phyloP scores from a whole-genome alignment of 2,329 filamentous ascomycete genomes.

The Penicillium sp. region DNA sequence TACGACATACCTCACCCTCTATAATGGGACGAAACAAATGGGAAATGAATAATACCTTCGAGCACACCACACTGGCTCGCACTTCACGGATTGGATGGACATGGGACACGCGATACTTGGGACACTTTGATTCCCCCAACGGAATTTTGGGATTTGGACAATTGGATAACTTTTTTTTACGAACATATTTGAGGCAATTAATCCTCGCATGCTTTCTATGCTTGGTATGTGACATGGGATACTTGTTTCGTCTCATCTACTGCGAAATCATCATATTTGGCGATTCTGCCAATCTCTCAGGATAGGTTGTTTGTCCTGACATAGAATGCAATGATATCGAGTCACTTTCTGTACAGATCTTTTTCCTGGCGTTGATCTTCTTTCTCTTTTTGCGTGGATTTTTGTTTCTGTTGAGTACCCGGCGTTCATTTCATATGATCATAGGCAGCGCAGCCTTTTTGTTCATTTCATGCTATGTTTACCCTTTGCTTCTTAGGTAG shows the following conservation, averaged over 20 bases:
- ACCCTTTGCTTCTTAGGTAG: neutral
- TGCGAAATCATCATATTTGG: neutral
- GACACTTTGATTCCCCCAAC: conserved; percentile 7
- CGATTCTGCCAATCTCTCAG: neutral
- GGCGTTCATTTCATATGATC: neutral
- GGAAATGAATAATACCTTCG: conserved; percentile 28
- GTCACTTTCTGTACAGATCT: conserved; percentile 3
- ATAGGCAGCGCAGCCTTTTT: conserved; percentile 6
- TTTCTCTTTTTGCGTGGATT: neutral
- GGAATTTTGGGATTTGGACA: conserved; percentile 15
- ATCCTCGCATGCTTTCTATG: conserved; percentile 8
- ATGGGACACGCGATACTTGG: conserved; percentile 20
- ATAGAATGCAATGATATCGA: conserved; percentile 1
- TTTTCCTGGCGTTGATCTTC: neutral
- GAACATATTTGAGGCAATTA: conserved; percentile 21
- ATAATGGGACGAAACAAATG: conserved; percentile 25
- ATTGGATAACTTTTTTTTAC: conserved; percentile 7
- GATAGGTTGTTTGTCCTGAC: neutral
- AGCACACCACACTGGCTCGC: conserved; percentile 16
- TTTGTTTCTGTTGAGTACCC: neutral
- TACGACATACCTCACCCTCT: conserved; percentile 14
- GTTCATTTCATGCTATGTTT: neutral
- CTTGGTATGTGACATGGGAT: neutral
- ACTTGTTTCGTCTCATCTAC: neutral
- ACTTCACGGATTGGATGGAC: conserved; percentile 15